A percentile compares a stretch with the other conserved stretches of the same genome.
Conservation (phyloP, 768 basidiomycete genomes). For the Guyanaporus albipodus region DNA sequence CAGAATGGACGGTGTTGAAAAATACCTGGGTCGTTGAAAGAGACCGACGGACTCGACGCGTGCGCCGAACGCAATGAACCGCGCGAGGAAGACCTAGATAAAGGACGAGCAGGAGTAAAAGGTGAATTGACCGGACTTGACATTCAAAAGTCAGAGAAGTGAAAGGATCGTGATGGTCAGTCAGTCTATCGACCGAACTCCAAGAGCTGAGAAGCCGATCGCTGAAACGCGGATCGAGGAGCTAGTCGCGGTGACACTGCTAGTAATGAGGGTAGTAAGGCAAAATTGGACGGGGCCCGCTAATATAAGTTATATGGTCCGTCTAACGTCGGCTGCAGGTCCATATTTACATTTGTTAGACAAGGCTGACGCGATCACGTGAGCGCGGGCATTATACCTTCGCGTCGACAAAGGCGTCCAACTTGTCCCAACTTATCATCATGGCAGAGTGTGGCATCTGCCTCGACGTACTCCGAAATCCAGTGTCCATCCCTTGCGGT, state of each 20-base stretch:
- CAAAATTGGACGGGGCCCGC: not conserved
- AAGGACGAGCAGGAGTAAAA: constrained; percentile 33
- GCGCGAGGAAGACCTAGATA: constrained; percentile 49
- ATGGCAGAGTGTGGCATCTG: constrained; percentile 63
- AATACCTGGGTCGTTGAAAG: constrained; percentile 66
- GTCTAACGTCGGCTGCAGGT: not conserved
- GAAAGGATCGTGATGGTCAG: constrained; percentile 26
- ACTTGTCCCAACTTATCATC: not conserved
- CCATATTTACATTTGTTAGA: constrained; percentile 24
- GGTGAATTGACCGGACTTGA: constrained; percentile 34
- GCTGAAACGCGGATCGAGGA: constrained; percentile 5
- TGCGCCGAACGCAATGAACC: constrained; percentile 44
- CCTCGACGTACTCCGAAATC: constrained; percentile 48
- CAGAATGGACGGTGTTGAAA: constrained; percentile 21
- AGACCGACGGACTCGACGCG: constrained; percentile 51
- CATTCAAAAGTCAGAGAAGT: constrained; percentile 27
- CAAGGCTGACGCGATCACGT: constrained; percentile 27
- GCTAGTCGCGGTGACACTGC: constrained; percentile 3
- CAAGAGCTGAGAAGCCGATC: constrained; percentile 2
- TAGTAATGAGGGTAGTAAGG: constrained; percentile 9
- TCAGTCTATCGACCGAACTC: constrained; percentile 16
- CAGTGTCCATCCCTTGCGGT: constrained; percentile 66
- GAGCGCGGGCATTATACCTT: not conserved
- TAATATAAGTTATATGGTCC: not conserved
- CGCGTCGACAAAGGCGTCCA: not conserved